phyloP scores from a whole-genome alignment of 352 stramenopile genomes.

The Phytophthora kernoviae region DNA sequence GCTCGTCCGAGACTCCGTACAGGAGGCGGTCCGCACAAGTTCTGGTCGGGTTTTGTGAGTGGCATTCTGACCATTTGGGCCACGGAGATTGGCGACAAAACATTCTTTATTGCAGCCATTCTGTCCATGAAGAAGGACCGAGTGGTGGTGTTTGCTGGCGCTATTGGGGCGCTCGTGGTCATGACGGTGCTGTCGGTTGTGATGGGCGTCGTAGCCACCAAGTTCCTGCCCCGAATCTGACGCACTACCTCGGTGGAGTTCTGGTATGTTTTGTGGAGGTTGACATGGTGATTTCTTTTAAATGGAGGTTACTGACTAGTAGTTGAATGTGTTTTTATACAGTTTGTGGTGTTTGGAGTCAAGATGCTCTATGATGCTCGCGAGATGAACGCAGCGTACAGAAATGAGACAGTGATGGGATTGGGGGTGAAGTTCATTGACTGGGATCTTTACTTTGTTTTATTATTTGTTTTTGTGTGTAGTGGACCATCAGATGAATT shows the following conservation, averaged over 20 bases:
- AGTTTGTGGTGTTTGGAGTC: constrained; percentile 98
- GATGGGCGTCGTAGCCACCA: constrained; percentile 96
- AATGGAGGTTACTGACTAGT: not conserved
- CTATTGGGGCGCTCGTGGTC: constrained; percentile 94
- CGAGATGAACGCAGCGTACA: constrained; percentile 81
- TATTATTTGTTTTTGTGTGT: not conserved
- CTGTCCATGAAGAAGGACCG: constrained; percentile 96
- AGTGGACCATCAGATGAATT: constrained; percentile 83
- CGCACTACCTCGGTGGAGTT: constrained; percentile 95
- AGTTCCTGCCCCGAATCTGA: constrained; percentile 94
- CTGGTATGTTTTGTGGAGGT: constrained; percentile 46
- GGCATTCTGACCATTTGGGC: constrained; percentile 97
- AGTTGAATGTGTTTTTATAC: constrained; percentile 17
- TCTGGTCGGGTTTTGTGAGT: constrained; percentile 88
- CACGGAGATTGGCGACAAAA: constrained; percentile 99
- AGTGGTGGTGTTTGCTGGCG: constrained; percentile 95
- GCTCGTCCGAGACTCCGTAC: constrained; percentile 38
- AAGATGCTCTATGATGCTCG: constrained; percentile 92
- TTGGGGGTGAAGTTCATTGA: not conserved
- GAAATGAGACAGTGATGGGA: not conserved
- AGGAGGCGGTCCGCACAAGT: constrained; percentile 61
- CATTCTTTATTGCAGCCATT: constrained; percentile 99
- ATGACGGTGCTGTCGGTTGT: constrained; percentile 99
- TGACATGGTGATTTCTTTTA: not conserved
- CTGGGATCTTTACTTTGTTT: constrained; percentile 1